These are phyloP conservation scores for Penicillium fimorum DNA, from an alignment of 495 filamentous ascomycete species.

Conservation along the genomic window DNA sequence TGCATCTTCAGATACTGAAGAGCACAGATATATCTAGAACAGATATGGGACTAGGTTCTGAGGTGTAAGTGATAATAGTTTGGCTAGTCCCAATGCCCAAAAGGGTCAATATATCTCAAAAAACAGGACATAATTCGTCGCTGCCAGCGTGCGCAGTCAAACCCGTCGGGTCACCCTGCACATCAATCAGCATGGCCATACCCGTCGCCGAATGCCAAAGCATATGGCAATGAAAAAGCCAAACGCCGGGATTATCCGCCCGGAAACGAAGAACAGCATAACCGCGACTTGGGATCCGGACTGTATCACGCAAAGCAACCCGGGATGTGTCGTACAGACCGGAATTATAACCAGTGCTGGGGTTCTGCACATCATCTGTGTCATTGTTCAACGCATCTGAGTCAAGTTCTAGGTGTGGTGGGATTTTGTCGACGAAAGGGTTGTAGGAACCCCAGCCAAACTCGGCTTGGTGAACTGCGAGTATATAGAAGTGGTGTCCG, in stretches of 20 bases:
- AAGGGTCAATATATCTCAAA: background rate
- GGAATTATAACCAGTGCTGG: conserved; percentile 9
- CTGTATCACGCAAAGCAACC: conserved; percentile 51
- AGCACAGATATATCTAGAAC: background rate
- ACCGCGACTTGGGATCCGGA: conserved; percentile 55
- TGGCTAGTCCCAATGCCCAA: background rate
- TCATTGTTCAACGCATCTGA: background rate
- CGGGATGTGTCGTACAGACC: conserved; percentile 37
- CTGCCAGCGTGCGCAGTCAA: conserved; percentile 16
- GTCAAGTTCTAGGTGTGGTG: conserved; percentile 20
- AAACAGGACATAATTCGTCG: background rate
- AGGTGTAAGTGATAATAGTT: background rate
- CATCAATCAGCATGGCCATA: conserved; percentile 45
- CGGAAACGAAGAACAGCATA: conserved; percentile 64
- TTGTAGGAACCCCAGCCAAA: conserved; percentile 46
- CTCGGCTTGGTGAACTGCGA: conserved; percentile 43
- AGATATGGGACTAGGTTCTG: background rate
- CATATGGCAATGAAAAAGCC: conserved; percentile 63
- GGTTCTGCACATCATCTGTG: background rate
- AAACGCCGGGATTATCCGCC: conserved; percentile 63
- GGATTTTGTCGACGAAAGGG: conserved; percentile 40
- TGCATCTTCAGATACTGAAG: background rate
- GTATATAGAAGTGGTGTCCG: conserved; percentile 80
- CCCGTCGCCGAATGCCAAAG: conserved; percentile 60
- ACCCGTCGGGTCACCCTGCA: conserved; percentile 25